phyloP scores from a whole-genome alignment of 78 protist genomes.

The Diacronema lutheri region DNA sequence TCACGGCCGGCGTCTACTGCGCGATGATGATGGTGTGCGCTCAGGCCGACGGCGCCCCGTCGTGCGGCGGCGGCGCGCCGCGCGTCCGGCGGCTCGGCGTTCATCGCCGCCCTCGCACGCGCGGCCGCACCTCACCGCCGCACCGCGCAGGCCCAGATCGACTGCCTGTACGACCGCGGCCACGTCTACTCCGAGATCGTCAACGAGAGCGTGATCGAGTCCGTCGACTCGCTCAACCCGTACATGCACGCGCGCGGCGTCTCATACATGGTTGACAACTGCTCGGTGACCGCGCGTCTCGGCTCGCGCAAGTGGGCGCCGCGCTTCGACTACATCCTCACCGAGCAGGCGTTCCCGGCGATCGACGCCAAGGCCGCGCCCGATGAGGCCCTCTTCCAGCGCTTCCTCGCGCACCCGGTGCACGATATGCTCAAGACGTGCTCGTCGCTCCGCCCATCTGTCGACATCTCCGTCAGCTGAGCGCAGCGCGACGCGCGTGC shows the following conservation, averaged over 20 bases:
- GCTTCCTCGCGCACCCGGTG: constrained; percentile 8
- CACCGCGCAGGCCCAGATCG: constrained; percentile 47
- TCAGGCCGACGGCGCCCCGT: too few species aligned
- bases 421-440: not conserved
- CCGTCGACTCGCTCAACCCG: constrained; percentile 40
- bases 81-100: too few species aligned
- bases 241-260: constrained; percentile 45
- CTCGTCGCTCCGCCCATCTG: constrained; percentile 30
- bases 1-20: constrained; percentile 26
- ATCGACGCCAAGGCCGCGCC: not conserved
- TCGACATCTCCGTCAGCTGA: constrained; percentile 33
- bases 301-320: constrained; percentile 48
- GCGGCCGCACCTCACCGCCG: too few species aligned
- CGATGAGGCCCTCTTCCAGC: not conserved
- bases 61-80: too few species aligned
- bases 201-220: constrained; percentile 39
- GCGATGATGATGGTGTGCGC: constrained; percentile 38
- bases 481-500: not conserved
- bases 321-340: constrained; percentile 41
- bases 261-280: constrained; percentile 39
- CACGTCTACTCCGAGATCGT: constrained; percentile 28
- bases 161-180: constrained; percentile 20
- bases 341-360: constrained; percentile 9
- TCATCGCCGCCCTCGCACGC: too few species aligned
- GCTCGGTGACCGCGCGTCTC: constrained; percentile 36